These are phyloP conservation scores for Ophiocordyceps polyrhachis-furcata DNA, from an alignment of 2,329 filamentous ascomycete genomes.

Conservation along the genomic window DNA sequence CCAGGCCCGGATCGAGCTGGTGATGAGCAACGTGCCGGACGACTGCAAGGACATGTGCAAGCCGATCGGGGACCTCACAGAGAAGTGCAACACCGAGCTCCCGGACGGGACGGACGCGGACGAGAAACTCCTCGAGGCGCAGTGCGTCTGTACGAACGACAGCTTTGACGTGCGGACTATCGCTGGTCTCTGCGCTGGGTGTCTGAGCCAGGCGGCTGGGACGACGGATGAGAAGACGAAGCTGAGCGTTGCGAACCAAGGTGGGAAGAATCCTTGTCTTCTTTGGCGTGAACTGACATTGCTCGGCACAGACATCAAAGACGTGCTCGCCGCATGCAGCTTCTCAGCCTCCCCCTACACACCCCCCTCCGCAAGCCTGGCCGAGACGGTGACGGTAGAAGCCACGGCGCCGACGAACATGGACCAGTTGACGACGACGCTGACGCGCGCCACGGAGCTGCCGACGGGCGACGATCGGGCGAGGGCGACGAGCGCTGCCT, in stretches of 20 bases:
- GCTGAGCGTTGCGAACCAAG: background rate
- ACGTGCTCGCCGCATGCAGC: constrained; percentile 15
- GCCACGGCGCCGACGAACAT: constrained; percentile 14
- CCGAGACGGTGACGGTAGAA: constrained; percentile 12
- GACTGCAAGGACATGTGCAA: constrained; percentile 17
- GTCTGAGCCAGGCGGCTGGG: constrained; percentile 14
- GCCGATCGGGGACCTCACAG: constrained; percentile 16
- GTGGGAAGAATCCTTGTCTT: background rate
- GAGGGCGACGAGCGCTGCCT: background rate
- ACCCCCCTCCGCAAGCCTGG: constrained; percentile 9
- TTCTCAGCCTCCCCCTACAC: constrained; percentile 15
- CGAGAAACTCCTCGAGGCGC: constrained; percentile 17
- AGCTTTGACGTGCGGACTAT: constrained; percentile 19
- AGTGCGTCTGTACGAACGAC: constrained; percentile 22
- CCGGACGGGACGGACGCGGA: constrained; percentile 11
- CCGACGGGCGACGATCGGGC: background rate
- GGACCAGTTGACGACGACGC: constrained; percentile 17
- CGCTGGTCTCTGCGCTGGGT: constrained; percentile 18
- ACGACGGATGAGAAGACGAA: background rate
- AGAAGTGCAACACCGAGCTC: constrained; percentile 16
- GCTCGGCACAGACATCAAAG: constrained; percentile 12
- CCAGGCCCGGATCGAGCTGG: constrained; percentile 15
- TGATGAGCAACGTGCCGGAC: constrained; percentile 15
- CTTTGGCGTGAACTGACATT: background rate
- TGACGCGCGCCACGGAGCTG: constrained; percentile 6